Percentiles rank a stretch among this genome's conserved stretches.
phyloP scores from a whole-genome alignment of 176 grass and related monocot genomes.

The Tuctoria greenei region DNA sequence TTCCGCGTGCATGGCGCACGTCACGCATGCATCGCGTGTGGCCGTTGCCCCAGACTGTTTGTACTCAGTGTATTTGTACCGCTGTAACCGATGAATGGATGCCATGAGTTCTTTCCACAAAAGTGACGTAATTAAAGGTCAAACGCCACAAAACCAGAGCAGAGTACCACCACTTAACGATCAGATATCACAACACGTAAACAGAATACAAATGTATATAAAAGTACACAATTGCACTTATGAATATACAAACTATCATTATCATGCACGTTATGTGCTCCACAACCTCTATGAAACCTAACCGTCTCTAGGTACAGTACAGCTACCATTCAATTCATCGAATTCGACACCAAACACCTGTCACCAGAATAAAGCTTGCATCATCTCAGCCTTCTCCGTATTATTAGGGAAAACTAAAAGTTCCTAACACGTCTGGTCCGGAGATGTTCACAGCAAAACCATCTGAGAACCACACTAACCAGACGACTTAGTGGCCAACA shows the following conservation, averaged over 20 bases:
- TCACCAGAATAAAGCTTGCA: background rate
- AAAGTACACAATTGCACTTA: background rate
- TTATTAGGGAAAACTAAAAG: too few species aligned
- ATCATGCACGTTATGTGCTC: too few species aligned
- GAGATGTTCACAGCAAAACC: background rate
- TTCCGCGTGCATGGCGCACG: too few species aligned
- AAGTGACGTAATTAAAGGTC: background rate
- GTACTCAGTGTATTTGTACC: too few species aligned
- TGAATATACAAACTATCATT: background rate
- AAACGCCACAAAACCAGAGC: background rate
- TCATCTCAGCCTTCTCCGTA: background rate
- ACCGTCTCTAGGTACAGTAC: background rate
- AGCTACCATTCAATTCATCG: constrained; percentile 1
- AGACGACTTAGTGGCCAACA: background rate
- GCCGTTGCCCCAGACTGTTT: too few species aligned
- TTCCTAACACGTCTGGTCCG: too few species aligned
- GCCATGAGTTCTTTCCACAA: too few species aligned
- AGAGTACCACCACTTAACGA: background rate
- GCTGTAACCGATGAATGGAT: too few species aligned
- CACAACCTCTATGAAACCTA: background rate
- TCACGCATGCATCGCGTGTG: too few species aligned
- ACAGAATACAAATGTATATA: background rate
- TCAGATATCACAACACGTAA: background rate
- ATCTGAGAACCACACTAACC: background rate
- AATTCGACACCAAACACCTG: background rate